Percentiles rank a stretch among this genome's conserved stretches.
Conservation (phyloP, 1,139 yeast species). For the Arxiozyma telluris region DNA sequence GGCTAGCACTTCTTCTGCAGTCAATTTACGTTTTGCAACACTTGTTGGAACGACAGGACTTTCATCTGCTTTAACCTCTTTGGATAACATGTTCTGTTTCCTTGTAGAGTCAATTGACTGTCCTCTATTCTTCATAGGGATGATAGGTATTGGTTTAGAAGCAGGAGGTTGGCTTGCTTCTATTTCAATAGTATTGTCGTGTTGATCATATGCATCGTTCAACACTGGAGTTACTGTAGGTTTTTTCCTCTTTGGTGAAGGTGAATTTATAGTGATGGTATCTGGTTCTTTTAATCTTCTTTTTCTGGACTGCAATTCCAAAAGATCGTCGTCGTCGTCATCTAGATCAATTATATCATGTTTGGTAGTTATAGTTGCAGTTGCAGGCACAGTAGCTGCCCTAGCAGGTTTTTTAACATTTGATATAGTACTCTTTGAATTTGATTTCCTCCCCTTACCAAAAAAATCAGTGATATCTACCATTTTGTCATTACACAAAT, state of each 20-base stretch:
- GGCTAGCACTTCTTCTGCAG: conserved; percentile 27
- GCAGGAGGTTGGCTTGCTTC: not conserved
- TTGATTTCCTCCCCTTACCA: conserved; percentile 16
- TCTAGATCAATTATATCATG: conserved; percentile 21
- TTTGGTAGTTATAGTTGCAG: not conserved
- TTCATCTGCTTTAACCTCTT: not conserved
- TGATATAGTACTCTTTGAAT: conserved; percentile 5
- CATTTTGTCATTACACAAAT: conserved; percentile 21
- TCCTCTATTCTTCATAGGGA: not conserved
- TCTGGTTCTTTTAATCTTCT: not conserved
- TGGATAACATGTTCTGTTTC: not conserved
- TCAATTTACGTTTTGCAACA: conserved; percentile 2
- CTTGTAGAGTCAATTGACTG: not conserved
- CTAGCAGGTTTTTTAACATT: conserved; percentile 1
- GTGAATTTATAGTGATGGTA: conserved; percentile 3
- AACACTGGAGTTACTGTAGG: not conserved
- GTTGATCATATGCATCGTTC: not conserved
- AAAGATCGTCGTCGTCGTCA: conserved; percentile 14
- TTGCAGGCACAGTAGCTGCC: conserved; percentile 2
- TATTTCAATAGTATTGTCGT: not conserved
- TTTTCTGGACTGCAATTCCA: conserved; percentile 3
- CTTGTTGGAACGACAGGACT: not conserved
- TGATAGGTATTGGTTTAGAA: not conserved
- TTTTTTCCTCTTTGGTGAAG: conserved; percentile 5
- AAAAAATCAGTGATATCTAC: conserved; percentile 38